Conservation (phyloP, 2,329 filamentous ascomycete species). For the Alternaria triticina region DNA sequence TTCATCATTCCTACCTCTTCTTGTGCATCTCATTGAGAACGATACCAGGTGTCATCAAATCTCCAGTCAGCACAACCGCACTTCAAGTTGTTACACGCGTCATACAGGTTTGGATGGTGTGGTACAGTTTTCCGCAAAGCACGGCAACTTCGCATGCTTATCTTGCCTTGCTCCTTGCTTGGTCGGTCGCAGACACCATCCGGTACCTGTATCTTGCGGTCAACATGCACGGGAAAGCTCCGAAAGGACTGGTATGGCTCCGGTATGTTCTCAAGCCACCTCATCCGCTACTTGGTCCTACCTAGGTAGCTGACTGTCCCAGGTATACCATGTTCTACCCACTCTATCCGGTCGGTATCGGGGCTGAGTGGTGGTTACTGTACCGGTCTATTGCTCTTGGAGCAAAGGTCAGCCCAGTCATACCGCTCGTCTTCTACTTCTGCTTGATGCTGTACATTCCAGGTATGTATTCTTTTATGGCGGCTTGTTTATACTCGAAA, state of each 20-base stretch:
- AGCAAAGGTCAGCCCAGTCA: constrained; percentile 10
- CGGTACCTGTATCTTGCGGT: constrained; percentile 30
- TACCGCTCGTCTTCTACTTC: constrained; percentile 28
- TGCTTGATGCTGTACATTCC: constrained; percentile 30
- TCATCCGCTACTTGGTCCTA: background rate
- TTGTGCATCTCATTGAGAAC: background rate
- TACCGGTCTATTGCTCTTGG: constrained; percentile 21
- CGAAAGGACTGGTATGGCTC: constrained; percentile 23
- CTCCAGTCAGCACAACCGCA: constrained; percentile 30
- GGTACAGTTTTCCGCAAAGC: constrained; percentile 25
- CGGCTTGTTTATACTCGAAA: background rate
- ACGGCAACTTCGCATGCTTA: constrained; percentile 27
- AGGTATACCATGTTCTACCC: constrained; percentile 33
- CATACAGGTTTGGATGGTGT: constrained; percentile 39
- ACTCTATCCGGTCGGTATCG: constrained; percentile 36
- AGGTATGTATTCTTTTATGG: constrained; percentile 17
- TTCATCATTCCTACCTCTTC: background rate
- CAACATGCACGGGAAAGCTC: constrained; percentile 27
- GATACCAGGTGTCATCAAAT: constrained; percentile 28
- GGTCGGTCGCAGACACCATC: constrained; percentile 29
- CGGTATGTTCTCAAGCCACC: constrained; percentile 12
- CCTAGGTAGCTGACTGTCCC: background rate
- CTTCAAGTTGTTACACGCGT: constrained; percentile 32
- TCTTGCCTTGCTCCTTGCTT: constrained; percentile 25
- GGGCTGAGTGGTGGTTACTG: constrained; percentile 36